Conservation (phyloP, 2,329 filamentous ascomycete genomes). For the Sarocladium brachiariae region DNA sequence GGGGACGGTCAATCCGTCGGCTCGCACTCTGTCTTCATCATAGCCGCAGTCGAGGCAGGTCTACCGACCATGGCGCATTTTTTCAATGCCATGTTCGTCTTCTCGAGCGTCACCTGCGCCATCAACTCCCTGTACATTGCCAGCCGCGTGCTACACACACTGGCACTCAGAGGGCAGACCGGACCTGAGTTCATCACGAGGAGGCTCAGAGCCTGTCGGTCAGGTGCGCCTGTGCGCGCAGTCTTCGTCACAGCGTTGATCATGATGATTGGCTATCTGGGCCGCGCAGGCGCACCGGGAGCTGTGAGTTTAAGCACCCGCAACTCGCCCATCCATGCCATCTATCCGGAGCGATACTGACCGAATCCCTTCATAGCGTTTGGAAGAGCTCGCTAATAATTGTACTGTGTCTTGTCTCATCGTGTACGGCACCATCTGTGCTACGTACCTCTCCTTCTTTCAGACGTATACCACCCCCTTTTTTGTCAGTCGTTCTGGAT, state of each 20-base stretch:
- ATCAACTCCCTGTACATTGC: conserved; percentile 32
- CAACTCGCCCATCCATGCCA: too few species aligned
- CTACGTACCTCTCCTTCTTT: conserved; percentile 32
- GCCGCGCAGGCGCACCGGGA: conserved; percentile 27
- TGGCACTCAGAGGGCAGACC: conserved; percentile 30
- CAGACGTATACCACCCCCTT: conserved; percentile 22
- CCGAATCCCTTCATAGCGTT: conserved; percentile 23
- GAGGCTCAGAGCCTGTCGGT: conserved; percentile 27
- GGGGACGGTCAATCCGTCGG: conserved; percentile 29
- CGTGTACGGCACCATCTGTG: conserved; percentile 32
- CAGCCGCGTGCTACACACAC: conserved; percentile 28
- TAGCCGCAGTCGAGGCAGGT: conserved; percentile 30
- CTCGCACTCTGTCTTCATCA: conserved; percentile 26
- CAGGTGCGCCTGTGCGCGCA: conserved; percentile 31
- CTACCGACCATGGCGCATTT: conserved; percentile 28
- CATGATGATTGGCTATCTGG: conserved; percentile 33
- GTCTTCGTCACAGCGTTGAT: conserved; percentile 31
- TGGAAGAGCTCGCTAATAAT: conserved; percentile 30
- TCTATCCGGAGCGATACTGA: too few species aligned
- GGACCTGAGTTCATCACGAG: conserved; percentile 33
- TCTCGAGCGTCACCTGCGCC: conserved; percentile 30
- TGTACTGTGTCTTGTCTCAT: conserved; percentile 32
- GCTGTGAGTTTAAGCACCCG: conserved; percentile 19
- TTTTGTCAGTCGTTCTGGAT: not conserved
- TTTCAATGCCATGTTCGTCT: conserved; percentile 31